Evolutionary conservation across 2,329 filamentous ascomycete species (phyloP).

Genomic region (Monilinia aucupariae): DNA sequence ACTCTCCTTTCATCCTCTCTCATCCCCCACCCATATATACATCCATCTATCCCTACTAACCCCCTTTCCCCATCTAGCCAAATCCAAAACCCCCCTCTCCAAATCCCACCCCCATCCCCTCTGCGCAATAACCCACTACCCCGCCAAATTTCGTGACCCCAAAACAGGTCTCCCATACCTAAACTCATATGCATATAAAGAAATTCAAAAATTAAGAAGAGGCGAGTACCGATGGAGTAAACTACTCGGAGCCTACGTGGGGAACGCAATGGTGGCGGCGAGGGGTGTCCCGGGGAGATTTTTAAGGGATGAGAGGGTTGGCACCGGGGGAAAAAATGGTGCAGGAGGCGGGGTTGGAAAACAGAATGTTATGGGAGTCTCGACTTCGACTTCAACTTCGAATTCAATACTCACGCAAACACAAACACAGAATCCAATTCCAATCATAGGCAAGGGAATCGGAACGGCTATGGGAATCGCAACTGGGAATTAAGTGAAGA

Average conservation of each 20-base stretch:
- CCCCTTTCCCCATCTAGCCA: background rate
- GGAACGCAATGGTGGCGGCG: slow-evolving; percentile 58
- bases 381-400: no score
- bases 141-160: slow-evolving; percentile 79
- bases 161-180: slow-evolving; percentile 76
- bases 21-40: no score
- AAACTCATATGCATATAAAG: slow-evolving; percentile 72
- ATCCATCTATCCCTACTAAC: background rate
- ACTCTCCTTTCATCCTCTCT: background rate
- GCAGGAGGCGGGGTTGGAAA: background rate
- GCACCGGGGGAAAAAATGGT: no score
- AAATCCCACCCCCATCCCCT: slow-evolving; percentile 34
- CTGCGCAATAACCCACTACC: slow-evolving; percentile 78
- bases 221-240: slow-evolving; percentile 79
- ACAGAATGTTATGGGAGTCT: no score
- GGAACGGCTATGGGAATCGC: no score
- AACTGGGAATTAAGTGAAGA: no score
- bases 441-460: no score
- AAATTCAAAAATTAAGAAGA: slow-evolving; percentile 67
- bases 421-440: no score
- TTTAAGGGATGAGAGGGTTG: slow-evolving; percentile 25
- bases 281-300: slow-evolving; percentile 79
- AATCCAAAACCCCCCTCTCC: slow-evolving; percentile 16
- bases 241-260: slow-evolving; percentile 78
- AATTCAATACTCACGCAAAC: no score